A percentile compares a stretch with the other conserved stretches of the same genome.
phyloP scores from a whole-genome alignment of 257 asterid genomes.

The Nicotiana attenuata region DNA sequence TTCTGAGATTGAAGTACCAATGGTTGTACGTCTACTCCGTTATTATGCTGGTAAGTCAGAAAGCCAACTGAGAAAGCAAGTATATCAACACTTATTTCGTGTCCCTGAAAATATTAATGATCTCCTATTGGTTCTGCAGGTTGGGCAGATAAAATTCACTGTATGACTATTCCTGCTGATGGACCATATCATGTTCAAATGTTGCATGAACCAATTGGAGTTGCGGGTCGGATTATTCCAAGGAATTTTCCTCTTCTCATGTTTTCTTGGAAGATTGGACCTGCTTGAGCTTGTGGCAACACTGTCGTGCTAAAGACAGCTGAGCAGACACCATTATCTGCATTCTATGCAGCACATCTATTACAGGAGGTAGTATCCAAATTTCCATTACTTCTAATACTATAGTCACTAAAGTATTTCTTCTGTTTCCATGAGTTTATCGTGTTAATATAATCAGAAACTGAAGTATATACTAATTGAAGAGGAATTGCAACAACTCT shows the following conservation, averaged over 20 bases:
- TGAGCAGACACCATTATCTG: constrained; percentile 95
- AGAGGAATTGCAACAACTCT: neutral
- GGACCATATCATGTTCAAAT: constrained; percentile 91
- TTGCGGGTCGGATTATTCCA: constrained; percentile 95
- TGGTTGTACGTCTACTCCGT: constrained; percentile 68
- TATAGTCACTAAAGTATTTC: too few relatives aligned
- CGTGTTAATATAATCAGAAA: neutral
- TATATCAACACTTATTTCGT: neutral
- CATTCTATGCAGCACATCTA: constrained; percentile 66
- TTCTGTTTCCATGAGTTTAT: neutral
- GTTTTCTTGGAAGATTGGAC: constrained; percentile 94
- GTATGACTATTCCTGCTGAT: constrained; percentile 81
- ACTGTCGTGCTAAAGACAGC: constrained; percentile 85
- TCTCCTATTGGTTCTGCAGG: constrained; percentile 41
- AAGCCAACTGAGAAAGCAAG: neutral
- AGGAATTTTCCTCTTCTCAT: constrained; percentile 95
- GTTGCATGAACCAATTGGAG: constrained; percentile 95
- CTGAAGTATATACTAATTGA: neutral
- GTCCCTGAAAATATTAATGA: neutral
- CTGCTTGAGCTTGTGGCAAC: constrained; percentile 90
- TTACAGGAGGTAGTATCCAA: constrained; percentile 67
- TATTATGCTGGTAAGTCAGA: constrained; percentile 74
- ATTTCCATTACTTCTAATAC: neutral
- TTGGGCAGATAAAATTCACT: constrained; percentile 97
- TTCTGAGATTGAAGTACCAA: constrained; percentile 64